A percentile compares a stretch with the other conserved stretches of the same genome.
phyloP scores from a whole-genome alignment of 1,284 basidiomycete species.

The Naganishia sp. region DNA sequence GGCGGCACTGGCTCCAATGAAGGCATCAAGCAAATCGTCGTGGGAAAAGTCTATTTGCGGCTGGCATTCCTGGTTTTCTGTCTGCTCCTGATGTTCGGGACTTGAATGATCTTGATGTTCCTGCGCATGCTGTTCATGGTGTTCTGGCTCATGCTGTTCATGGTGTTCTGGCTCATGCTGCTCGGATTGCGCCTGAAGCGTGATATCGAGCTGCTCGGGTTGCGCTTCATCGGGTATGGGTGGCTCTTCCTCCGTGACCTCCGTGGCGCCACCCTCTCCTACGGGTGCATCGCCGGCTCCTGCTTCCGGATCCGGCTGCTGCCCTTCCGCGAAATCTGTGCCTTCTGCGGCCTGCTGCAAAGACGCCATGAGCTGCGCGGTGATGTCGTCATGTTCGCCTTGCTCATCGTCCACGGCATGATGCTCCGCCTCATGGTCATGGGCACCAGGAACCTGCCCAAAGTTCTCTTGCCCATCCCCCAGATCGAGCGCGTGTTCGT shows the following conservation, averaged over 20 bases:
- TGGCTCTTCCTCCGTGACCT: too few species aligned
- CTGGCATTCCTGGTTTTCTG: neutral
- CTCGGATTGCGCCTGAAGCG: too few species aligned
- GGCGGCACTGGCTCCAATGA: slow-evolving; percentile 11
- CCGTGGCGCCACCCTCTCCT: too few species aligned
- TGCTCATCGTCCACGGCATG: neutral
- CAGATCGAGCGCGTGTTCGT: slow-evolving; percentile 11
- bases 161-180: slow-evolving; percentile 4
- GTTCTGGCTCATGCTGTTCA: neutral
- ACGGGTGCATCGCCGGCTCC: neutral
- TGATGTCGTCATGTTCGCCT: slow-evolving; percentile 9
- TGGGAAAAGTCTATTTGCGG: slow-evolving; percentile 12
- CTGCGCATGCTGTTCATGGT: slow-evolving; percentile 4
- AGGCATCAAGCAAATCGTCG: slow-evolving; percentile 12
- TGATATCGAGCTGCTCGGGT: too few species aligned
- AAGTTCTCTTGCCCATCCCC: neutral
- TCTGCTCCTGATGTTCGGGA: neutral
- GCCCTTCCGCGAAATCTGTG: slow-evolving; percentile 2
- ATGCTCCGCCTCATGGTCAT: neutral
- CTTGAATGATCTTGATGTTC: slow-evolving; percentile 3
- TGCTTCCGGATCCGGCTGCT: neutral
- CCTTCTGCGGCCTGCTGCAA: slow-evolving; percentile 21
- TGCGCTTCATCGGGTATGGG: too few species aligned
- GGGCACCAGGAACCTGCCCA: neutral
- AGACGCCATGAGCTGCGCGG: slow-evolving; percentile 21